Conservation (phyloP, 2,329 filamentous ascomycete genomes). For the Colletotrichum tofieldiae region DNA sequence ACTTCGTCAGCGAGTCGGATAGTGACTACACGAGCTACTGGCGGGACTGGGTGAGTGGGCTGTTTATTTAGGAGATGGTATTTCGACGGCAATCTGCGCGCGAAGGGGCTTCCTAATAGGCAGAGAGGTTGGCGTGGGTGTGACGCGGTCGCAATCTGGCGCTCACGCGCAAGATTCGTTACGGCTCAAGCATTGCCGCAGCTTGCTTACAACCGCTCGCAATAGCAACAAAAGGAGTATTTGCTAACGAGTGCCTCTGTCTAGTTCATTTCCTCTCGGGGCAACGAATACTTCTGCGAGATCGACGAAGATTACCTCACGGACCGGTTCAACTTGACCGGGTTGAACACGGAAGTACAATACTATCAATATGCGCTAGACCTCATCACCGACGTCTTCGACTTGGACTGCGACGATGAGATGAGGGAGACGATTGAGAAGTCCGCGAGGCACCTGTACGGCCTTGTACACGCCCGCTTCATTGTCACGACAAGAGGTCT, state of each 20-base stretch:
- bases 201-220: neutral
- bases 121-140: neutral
- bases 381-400: constrained; percentile 97
- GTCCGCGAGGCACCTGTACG: constrained; percentile 94
- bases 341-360: constrained; percentile 96
- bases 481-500: constrained; percentile 96
- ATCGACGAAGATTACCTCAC: constrained; percentile 99
- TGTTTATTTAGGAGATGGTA: neutral
- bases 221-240: neutral
- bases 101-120: neutral
- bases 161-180: neutral
- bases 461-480: constrained; percentile 95
- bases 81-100: neutral
- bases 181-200: neutral
- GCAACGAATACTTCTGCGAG: constrained; percentile 99
- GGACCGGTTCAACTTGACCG: constrained; percentile 97
- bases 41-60: constrained; percentile 92
- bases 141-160: neutral
- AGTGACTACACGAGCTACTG: constrained; percentile 99
- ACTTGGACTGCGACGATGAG: constrained; percentile 98
- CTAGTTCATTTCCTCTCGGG: constrained; percentile 96
- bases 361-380: constrained; percentile 99
- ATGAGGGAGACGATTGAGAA: constrained; percentile 99
- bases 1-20: constrained; percentile 97
- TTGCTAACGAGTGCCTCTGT: constrained; percentile 44